Evolutionary conservation across 1,284 basidiomycete genomes (phyloP).

Genomic region (Ustilago cynodontis): DNA sequence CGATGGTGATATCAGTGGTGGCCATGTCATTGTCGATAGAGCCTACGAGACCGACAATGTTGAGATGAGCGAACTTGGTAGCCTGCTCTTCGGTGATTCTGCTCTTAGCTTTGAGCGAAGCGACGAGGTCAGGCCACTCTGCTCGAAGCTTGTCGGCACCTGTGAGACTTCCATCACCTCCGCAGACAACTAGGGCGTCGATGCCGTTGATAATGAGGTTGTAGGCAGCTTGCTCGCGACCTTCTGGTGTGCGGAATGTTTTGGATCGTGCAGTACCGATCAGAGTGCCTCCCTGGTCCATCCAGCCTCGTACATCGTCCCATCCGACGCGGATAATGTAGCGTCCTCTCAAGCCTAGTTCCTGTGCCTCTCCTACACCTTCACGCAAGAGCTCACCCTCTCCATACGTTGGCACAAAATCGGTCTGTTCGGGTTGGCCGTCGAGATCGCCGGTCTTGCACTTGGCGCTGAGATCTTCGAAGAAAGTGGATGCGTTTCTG

Average conservation of each 20-base stretch:
- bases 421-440: constrained; percentile 43
- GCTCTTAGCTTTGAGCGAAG: constrained; percentile 77
- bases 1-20: constrained; percentile 96
- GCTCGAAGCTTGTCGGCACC: constrained; percentile 92
- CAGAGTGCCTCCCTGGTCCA: constrained; percentile 86
- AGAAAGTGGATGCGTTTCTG: constrained; percentile 42
- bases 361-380: constrained; percentile 82
- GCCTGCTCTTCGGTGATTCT: constrained; percentile 83
- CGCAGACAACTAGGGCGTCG: constrained; percentile 94
- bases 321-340: constrained; percentile 97
- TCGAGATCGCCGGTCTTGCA: constrained; percentile 20
- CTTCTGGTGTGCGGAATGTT: constrained; percentile 87
- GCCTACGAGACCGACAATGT: constrained; percentile 95
- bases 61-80: constrained; percentile 81
- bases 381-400: constrained; percentile 89
- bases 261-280: constrained; percentile 94
- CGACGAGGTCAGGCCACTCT: constrained; percentile 90
- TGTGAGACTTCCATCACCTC: constrained; percentile 94
- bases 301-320: constrained; percentile 97
- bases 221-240: constrained; percentile 84
- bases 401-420: constrained; percentile 82
- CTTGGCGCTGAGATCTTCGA: constrained; percentile 29
- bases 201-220: constrained; percentile 97
- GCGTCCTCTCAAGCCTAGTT: constrained; percentile 79
- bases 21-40: constrained; percentile 99